Base-by-base conservation (phyloP, 108 stramenopile genomes). In the Chaetoceros tenuissimus region DNA sequence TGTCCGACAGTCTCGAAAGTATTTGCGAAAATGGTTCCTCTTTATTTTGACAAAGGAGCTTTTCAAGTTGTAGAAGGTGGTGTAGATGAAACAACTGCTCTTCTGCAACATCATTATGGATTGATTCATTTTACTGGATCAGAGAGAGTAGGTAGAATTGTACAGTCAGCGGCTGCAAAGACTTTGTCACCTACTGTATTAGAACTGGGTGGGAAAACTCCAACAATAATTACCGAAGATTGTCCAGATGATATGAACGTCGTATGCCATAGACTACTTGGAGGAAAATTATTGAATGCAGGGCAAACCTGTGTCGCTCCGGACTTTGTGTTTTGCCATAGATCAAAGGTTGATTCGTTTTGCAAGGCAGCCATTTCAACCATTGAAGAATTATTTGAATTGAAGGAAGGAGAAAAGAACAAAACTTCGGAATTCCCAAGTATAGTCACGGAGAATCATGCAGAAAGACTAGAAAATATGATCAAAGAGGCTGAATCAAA, bases 201-300 rank as follows among this genome's bases (percentile, higher is more conserved):
- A 24, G 97, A 97, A 66, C 73, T 96, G n/a, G 97, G 96, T 16
- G 97, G 97, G 13, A 95, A 97, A 76, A 71, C 65, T 43, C 92
- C 94, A 7, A 49, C 55, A 45, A 64, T 82, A 28, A 66, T 93
- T 2, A 76, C 84, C 55, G 79, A 84, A 20, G 80, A 77, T 24
- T 62, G 47, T 47, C 66, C 69, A 3, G 40, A 80, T 3, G 51
- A 81, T 53, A 17, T 94, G n/a, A 28, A 66, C 29, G 60, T 58
- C 27, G 75, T 93, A 18, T 71, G 85, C 19, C 22, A 72, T 50
- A 71, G 89, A 17, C 74, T 91, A 44, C 47, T 78, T 0, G 87
- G 63, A 54, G 82, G 77, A 18, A 94, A 94, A 59, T 53, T 55
- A 2, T 23, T 85, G 24, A 98, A 98, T 62, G 49, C 70, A 2